Evolutionary conservation across 768 basidiomycete species (phyloP).

Genomic region (Rhodotorula babjevae): DNA sequence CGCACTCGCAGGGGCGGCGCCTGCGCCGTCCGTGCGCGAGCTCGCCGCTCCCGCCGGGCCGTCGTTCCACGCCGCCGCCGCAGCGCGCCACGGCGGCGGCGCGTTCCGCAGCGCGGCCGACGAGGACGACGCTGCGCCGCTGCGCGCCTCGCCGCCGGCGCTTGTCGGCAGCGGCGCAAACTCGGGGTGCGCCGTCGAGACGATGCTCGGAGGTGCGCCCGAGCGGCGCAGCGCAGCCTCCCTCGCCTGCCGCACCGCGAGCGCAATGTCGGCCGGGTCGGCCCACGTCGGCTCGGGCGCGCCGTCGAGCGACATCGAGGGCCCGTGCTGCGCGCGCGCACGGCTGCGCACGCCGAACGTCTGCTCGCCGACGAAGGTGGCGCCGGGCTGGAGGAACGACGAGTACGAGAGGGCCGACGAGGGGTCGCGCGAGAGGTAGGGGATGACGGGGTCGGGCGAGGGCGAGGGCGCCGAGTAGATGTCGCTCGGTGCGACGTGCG

Average conservation of each 20-base stretch:
- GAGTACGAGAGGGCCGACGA: conserved; percentile 23
- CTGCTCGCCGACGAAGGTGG: conserved; percentile 32
- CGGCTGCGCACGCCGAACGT: conserved; percentile 3
- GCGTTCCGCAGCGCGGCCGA: not conserved
- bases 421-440: not conserved
- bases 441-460: not conserved
- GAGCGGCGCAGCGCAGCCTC: no score
- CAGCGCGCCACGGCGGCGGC: not conserved
- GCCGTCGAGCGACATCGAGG: not conserved
- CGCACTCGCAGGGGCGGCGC: no score
- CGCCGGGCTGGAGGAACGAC: conserved; percentile 34
- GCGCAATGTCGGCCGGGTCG: no score
- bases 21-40: not conserved
- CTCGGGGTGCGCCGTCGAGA: conserved; percentile 3
- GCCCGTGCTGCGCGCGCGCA: no score
- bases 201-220: no score
- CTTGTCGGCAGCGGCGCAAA: conserved; percentile 1
- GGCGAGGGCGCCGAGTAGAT: not conserved
- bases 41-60: not conserved
- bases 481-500: not conserved
- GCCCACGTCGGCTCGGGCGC: no score
- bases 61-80: not conserved
- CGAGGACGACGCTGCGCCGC: not conserved
- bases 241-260: no score
- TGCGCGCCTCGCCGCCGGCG: no score